These are phyloP conservation scores for Macrophomina tecta DNA, from an alignment of 2,329 filamentous ascomycete species.

Conservation along the genomic window DNA sequence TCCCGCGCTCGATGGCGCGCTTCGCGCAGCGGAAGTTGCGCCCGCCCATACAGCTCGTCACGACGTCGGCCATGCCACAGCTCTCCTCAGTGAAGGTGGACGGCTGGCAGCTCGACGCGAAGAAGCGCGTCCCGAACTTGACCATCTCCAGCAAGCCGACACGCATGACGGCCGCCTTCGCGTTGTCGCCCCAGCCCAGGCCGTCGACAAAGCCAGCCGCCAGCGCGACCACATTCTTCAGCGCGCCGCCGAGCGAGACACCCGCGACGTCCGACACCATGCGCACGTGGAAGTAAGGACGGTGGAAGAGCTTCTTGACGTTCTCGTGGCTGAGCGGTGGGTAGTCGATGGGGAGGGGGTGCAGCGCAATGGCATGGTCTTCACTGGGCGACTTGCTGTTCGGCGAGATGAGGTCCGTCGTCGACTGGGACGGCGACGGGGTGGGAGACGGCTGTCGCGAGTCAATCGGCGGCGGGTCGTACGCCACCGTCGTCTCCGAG, in stretches of 20 bases:
- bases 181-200: slow-evolving; percentile 96
- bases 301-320: slow-evolving; percentile 87
- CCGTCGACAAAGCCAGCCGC: slow-evolving; percentile 95
- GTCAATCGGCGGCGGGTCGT: slow-evolving; percentile 90
- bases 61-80: slow-evolving; percentile 91
- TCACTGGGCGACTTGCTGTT: slow-evolving; percentile 37
- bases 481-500: slow-evolving; percentile 95
- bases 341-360: slow-evolving; percentile 79
- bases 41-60: slow-evolving; percentile 90
- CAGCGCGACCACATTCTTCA: slow-evolving; percentile 96
- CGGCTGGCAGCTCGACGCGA: slow-evolving; percentile 77
- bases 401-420: slow-evolving; percentile 60
- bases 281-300: slow-evolving; percentile 96
- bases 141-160: slow-evolving; percentile 96
- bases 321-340: slow-evolving; percentile 84
- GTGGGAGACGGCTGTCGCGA: slow-evolving; percentile 73
- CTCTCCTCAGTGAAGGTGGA: slow-evolving; percentile 97
- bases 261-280: slow-evolving; percentile 95
- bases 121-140: slow-evolving; percentile 93
- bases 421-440: slow-evolving; percentile 54
- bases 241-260: slow-evolving; percentile 88
- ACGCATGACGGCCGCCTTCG: slow-evolving; percentile 98
- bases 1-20: slow-evolving; percentile 79
- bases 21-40: slow-evolving; percentile 94
- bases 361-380: slow-evolving; percentile 71